These are phyloP conservation scores for Hygrocybe punicea DNA, from an alignment of 768 basidiomycete species.

Conservation along the genomic window DNA sequence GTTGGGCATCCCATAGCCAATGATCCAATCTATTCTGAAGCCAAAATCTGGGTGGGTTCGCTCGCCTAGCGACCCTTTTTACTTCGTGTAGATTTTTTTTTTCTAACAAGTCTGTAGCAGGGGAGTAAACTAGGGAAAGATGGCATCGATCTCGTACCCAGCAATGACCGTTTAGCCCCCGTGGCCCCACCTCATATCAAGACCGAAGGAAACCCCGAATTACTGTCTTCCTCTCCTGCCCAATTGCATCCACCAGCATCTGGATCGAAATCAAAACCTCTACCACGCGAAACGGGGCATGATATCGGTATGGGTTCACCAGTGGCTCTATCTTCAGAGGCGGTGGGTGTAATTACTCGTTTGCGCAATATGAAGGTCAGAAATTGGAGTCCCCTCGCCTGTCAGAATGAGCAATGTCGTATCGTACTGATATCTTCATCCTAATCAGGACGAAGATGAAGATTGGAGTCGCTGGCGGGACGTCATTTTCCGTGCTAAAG, in stretches of 20 bases:
- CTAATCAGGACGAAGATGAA: constrained; percentile 81
- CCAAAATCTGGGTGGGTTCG: constrained; percentile 65
- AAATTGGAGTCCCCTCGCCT: constrained; percentile 10
- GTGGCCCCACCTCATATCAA: constrained; percentile 50
- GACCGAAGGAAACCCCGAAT: constrained; percentile 48
- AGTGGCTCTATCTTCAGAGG: constrained; percentile 71
- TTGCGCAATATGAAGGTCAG: constrained; percentile 78
- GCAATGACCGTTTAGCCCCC: constrained; percentile 61
- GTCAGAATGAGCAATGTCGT: not conserved
- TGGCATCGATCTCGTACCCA: constrained; percentile 75
- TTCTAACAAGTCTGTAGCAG: constrained; percentile 32
- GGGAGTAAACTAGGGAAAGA: constrained; percentile 71
- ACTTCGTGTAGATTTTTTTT: not conserved
- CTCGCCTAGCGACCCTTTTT: constrained; percentile 12
- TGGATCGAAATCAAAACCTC: constrained; percentile 37
- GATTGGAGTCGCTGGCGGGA: constrained; percentile 90
- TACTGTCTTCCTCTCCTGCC: constrained; percentile 21
- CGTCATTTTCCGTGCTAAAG: constrained; percentile 76
- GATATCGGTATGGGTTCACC: constrained; percentile 89
- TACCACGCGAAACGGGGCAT: constrained; percentile 81
- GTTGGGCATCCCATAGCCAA: constrained; percentile 93
- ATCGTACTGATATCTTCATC: not conserved
- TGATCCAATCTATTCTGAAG: constrained; percentile 87
- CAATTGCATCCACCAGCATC: constrained; percentile 3
- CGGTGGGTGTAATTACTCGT: constrained; percentile 72